Conservation (phyloP, 2,329 filamentous ascomycete genomes). For the Cyclaneusma minus region DNA sequence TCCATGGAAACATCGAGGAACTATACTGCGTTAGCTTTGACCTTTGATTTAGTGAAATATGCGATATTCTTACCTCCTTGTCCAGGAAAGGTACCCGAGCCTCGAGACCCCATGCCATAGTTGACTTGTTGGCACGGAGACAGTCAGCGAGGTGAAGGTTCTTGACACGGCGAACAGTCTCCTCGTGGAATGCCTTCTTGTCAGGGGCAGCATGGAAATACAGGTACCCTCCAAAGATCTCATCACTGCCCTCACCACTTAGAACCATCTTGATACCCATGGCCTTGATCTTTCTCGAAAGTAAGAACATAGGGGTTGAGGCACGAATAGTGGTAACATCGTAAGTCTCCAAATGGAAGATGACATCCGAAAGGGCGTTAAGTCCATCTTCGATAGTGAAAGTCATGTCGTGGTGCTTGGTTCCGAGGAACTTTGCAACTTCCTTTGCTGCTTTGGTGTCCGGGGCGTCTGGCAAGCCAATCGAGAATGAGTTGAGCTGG, state of each 20-base stretch:
- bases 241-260: constrained; percentile 89
- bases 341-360: constrained; percentile 94
- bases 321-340: constrained; percentile 98
- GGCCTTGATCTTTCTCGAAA: constrained; percentile 97
- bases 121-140: constrained; percentile 97
- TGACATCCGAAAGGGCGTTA: constrained; percentile 92
- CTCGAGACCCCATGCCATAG: constrained; percentile 93
- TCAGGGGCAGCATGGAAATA: constrained; percentile 95
- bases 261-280: constrained; percentile 99
- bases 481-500: constrained; percentile 97
- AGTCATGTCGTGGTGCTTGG: constrained; percentile 94
- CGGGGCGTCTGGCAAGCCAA: constrained; percentile 82
- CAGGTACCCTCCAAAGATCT: constrained; percentile 96
- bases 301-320: constrained; percentile 95
- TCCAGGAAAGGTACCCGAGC: constrained; percentile 96
- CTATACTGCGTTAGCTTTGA: too few species aligned
- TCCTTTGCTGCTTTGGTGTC: constrained; percentile 85
- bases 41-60: constrained; percentile 3
- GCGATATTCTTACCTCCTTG: constrained; percentile 48
- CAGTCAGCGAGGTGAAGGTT: constrained; percentile 95
- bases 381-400: constrained; percentile 97
- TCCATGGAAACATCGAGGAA: constrained; percentile 90
- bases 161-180: constrained; percentile 88
- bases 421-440: constrained; percentile 92
- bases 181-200: constrained; percentile 85